Conservation (phyloP, 371 early-diverging fungal genomes). For the Nematocida sp. region DNA sequence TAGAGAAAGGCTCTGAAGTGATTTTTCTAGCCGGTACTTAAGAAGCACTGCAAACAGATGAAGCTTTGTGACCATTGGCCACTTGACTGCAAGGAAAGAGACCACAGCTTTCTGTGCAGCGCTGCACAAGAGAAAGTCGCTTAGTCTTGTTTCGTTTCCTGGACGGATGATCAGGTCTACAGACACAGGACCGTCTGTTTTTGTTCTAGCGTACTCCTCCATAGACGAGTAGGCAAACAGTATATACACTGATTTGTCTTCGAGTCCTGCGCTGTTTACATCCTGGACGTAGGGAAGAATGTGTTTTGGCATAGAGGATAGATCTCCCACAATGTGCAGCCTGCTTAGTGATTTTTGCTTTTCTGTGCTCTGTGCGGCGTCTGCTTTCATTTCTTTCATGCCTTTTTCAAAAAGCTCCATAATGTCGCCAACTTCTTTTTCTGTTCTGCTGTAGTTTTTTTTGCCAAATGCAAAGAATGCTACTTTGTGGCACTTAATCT, state of each 20-base stretch:
- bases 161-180: slow-evolving; percentile 87
- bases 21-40: slow-evolving; percentile 55
- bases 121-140: slow-evolving; percentile 93
- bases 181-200: slow-evolving; percentile 57
- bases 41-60: slow-evolving; percentile 53
- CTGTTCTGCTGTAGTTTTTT: slow-evolving; percentile 84
- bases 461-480: slow-evolving; percentile 93
- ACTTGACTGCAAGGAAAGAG: slow-evolving; percentile 54
- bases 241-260: slow-evolving; percentile 63
- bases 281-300: background rate
- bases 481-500: slow-evolving; percentile 75
- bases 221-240: slow-evolving; percentile 90
- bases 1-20: too few relatives aligned
- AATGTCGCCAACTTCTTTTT: slow-evolving; percentile 74
- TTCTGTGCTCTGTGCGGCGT: background rate
- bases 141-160: slow-evolving; percentile 84
- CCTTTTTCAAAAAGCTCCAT: slow-evolving; percentile 75
- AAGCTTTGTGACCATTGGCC: slow-evolving; percentile 59
- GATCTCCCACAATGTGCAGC: slow-evolving; percentile 21
- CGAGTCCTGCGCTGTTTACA: background rate
- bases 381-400: slow-evolving; percentile 62
- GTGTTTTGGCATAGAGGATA: background rate
- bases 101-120: slow-evolving; percentile 59
- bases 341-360: background rate
- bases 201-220: slow-evolving; percentile 68